phyloP scores from a whole-genome alignment of 2,329 filamentous ascomycete genomes.

The Cadophora luteo-olivacea region DNA sequence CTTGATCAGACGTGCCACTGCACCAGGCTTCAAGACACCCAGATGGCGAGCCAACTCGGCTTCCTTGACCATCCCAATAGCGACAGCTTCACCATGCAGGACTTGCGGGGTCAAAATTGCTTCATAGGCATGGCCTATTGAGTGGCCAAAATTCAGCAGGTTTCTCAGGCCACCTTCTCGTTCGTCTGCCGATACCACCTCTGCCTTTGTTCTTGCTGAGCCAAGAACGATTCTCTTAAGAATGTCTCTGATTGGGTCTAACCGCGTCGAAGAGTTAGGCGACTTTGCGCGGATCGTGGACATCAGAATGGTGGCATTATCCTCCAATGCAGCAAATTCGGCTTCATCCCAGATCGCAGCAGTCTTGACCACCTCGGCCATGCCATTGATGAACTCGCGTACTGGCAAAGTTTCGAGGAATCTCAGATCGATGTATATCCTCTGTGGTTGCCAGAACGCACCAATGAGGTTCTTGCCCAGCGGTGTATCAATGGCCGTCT shows the following conservation, averaged over 20 bases:
- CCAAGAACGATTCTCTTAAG: conserved; percentile 80
- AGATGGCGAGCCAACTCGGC: conserved; percentile 91
- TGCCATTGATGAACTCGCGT: conserved; percentile 96
- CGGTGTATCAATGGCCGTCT: conserved; percentile 96
- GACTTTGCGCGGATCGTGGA: conserved; percentile 70
- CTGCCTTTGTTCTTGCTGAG: conserved; percentile 91
- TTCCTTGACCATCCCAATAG: conserved; percentile 98
- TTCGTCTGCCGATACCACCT: conserved; percentile 93
- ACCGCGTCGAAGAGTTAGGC: conserved; percentile 57
- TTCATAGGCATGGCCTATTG: conserved; percentile 96
- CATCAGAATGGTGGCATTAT: conserved; percentile 80
- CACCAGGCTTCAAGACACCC: conserved; percentile 82
- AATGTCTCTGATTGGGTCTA: conserved; percentile 73
- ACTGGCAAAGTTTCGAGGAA: conserved; percentile 91
- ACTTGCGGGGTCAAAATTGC: conserved; percentile 95
- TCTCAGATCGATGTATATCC: conserved; percentile 91
- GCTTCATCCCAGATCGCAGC: conserved; percentile 93
- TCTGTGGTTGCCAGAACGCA: conserved; percentile 93
- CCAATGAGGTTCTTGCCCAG: conserved; percentile 96
- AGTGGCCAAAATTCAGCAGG: conserved; percentile 96
- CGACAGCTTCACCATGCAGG: conserved; percentile 92
- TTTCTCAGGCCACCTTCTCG: conserved; percentile 93
- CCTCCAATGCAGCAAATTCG: conserved; percentile 85
- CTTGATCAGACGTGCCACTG: conserved; percentile 88
- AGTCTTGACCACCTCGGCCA: conserved; percentile 98